Evolutionary conservation across 2,329 filamentous ascomycete genomes (phyloP), one percentile per base, ranked within the genome.

Genomic region (Sclerotinia subarctica): DNA sequence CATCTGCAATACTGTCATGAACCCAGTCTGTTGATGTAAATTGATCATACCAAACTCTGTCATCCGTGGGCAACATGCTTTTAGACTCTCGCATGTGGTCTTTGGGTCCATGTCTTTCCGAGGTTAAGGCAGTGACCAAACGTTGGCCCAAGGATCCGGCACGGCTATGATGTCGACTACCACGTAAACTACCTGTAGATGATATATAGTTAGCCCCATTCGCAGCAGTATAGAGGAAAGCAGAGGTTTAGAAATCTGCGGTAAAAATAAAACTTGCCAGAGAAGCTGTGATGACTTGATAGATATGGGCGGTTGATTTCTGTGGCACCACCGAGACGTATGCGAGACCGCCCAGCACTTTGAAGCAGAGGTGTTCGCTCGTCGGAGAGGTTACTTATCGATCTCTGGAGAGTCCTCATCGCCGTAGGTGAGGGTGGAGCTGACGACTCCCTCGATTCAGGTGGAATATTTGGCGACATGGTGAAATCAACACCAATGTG

Each of bases 1-100:
- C 93, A 79, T 98, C 95, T 75, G 93, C 92, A 73, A 99, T 97
- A 78, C 91, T 94, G 79, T 99, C 95, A 77, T 97, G 94, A 0
- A 99, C 94, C 95, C 95, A 99, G 78, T 99, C 94, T 67, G 93
- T 97, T 8, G 92, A 96, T 7, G 93, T 97, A 76, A 97, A 97
- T 79, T 99, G 95, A 81, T 99, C 95, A 80, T 98, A 98, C 95
- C 95, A 98, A 13, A 96, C 91, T 69, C 95, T 89, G 73, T 98
- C 93, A 76, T 97, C 92, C 63, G 89, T 82, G 73, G 88, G 89
- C 13, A 90, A 80, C 5, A 87, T 89, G 46, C 83, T 81, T 75
- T 89, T 91, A 60, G 88, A 89, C 70, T 90, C 88, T 70, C 83
- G 79, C 79, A 89, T 74, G 3, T 73, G 71, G 24, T 75, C 71